phyloP scores from a whole-genome alignment of 345 rosid species.

The Nephelium lappaceum region DNA sequence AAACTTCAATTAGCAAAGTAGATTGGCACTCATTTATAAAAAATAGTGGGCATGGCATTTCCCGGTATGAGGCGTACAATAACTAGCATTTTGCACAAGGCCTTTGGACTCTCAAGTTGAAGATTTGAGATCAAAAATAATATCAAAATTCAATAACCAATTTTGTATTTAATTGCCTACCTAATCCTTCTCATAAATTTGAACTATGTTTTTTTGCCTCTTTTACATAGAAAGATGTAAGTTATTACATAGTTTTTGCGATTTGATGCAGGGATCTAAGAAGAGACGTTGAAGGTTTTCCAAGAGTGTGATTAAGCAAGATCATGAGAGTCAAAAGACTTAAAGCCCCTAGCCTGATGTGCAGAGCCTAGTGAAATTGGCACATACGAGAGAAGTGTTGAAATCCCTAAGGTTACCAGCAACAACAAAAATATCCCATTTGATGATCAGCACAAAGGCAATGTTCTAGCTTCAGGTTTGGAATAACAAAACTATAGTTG shows the following conservation, averaged over 20 bases:
- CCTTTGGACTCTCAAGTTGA: background rate
- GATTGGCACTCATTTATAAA: background rate
- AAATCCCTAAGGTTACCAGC: slow-evolving; percentile 83
- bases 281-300: slow-evolving; percentile 74
- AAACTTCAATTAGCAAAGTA: background rate
- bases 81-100: background rate
- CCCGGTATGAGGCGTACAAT: background rate
- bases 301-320: slow-evolving; percentile 76
- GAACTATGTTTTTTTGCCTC: background rate
- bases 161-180: background rate
- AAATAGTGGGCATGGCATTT: background rate
- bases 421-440: background rate
- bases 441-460: background rate
- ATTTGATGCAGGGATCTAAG: slow-evolving; percentile 80
- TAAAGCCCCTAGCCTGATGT: slow-evolving; percentile 87
- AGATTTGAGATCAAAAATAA: background rate
- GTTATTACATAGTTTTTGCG: slow-evolving; percentile 37
- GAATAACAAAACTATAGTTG: background rate
- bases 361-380: slow-evolving; percentile 84
- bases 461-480: background rate
- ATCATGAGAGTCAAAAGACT: slow-evolving; percentile 78
- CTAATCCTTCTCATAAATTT: background rate
- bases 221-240: background rate
- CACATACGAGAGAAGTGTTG: slow-evolving; percentile 84
- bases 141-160: slow-evolving; percentile 2